Evolutionary conservation across 2,329 filamentous ascomycete genomes (phyloP).

Genomic region (Penicillium hordei): DNA sequence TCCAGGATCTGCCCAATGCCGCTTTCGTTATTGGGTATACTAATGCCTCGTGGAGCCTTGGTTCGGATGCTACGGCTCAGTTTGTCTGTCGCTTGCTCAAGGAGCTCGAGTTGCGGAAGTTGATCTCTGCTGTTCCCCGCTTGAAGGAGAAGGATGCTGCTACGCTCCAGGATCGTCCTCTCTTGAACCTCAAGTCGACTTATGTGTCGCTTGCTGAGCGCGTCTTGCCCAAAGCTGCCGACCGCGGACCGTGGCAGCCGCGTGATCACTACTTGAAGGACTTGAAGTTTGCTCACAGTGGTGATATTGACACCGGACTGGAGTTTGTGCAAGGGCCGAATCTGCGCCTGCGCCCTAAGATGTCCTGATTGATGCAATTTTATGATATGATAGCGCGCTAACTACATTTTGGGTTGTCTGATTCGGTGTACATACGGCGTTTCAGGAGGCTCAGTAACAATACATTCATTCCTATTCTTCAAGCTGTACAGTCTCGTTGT

Average conservation of each 20-base stretch:
- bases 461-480: neutral
- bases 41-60: slow-evolving; percentile 48
- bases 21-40: slow-evolving; percentile 46
- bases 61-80: slow-evolving; percentile 45
- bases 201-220: slow-evolving; percentile 40
- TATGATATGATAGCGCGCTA: neutral
- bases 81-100: slow-evolving; percentile 41
- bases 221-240: slow-evolving; percentile 39
- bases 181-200: slow-evolving; percentile 44
- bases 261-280: slow-evolving; percentile 42
- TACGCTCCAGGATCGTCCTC: slow-evolving; percentile 28
- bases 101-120: slow-evolving; percentile 29
- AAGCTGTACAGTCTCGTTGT: neutral
- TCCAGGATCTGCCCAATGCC: slow-evolving; percentile 48
- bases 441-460: neutral
- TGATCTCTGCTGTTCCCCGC: slow-evolving; percentile 31
- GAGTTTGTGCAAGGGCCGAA: slow-evolving; percentile 27
- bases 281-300: slow-evolving; percentile 40
- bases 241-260: slow-evolving; percentile 43
- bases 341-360: slow-evolving; percentile 18
- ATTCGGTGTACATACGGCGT: neutral
- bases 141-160: slow-evolving; percentile 18
- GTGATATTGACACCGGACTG: slow-evolving; percentile 36
- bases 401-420: neutral
- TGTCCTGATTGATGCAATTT: slow-evolving; percentile 1